phyloP scores from a whole-genome alignment of 768 basidiomycete species.

The Boletellus ananiceps region DNA sequence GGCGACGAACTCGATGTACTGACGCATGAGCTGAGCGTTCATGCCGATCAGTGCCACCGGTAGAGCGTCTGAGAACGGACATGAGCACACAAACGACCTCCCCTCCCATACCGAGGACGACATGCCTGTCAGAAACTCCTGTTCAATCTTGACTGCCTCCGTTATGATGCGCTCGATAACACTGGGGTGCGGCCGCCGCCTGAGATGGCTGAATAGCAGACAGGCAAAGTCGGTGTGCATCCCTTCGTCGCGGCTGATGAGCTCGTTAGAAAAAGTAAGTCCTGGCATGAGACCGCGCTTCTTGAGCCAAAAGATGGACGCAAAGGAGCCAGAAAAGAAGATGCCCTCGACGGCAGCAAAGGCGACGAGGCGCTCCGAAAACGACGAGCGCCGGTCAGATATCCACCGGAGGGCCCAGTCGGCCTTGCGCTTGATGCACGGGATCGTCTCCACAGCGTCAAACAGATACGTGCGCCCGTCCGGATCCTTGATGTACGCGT shows the following conservation, averaged over 20 bases:
- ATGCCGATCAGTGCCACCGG: conserved; percentile 86
- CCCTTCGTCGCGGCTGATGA: conserved; percentile 91
- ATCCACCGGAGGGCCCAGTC: conserved; percentile 95
- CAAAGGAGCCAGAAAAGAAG: conserved; percentile 92
- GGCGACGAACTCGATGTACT: conserved; percentile 89
- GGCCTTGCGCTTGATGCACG: conserved; percentile 86
- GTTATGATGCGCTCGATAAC: conserved; percentile 65
- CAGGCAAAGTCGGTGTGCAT: conserved; percentile 97
- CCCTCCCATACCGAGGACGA: not conserved
- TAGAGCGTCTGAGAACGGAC: conserved; percentile 57
- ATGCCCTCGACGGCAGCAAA: conserved; percentile 96
- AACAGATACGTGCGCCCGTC: conserved; percentile 73
- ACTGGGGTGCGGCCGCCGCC: conserved; percentile 73
- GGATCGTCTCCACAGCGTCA: conserved; percentile 87
- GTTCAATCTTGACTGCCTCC: conserved; percentile 81
- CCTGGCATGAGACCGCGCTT: conserved; percentile 97
- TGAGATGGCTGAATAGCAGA: conserved; percentile 76
- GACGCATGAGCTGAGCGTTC: conserved; percentile 80
- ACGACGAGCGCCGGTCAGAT: conserved; percentile 67
- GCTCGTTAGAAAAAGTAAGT: conserved; percentile 90
- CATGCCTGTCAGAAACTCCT: conserved; percentile 75
- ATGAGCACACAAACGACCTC: not conserved
- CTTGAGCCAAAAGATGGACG: conserved; percentile 94
- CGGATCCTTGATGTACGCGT: conserved; percentile 84
- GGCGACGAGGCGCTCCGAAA: conserved; percentile 86